Evolutionary conservation across 192 early-diverging fungal species (phyloP), one percentile per base, ranked within the genome.

Genomic region (Coemansia sp.): DNA sequence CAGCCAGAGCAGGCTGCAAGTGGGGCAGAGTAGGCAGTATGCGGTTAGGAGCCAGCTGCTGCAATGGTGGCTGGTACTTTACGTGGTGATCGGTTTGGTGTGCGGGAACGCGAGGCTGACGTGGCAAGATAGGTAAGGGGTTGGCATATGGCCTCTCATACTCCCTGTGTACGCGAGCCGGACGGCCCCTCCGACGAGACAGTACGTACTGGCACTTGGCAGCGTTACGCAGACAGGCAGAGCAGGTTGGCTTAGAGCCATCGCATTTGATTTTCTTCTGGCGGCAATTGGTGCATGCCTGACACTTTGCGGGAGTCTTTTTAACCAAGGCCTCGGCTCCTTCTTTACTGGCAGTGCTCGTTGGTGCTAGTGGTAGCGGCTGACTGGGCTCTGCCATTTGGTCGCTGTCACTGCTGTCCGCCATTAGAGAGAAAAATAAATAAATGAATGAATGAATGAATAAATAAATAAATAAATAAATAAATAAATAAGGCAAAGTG

Each of bases 261-360:
- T 84, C 79, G 51, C 83, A 84, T 39, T 69, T 67, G 42, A 84
- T 76, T 50, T 84, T 84, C 63, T 84, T 84, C 39, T 74, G 78
- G 37, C 83, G 71, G 34, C 83, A 84, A 51, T 69, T 72, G 11
- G 79, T 80, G 65, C 83, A 84, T 21, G 83, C 83, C 67, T 83
- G 80, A 58, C 80, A 83, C 61, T 82, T 82, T 26, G 62, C 63
- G 0, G 73, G 79, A 36, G 61, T 39, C 57, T 73, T 76, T 40
- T 74, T 71, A 11, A 69, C 38, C 56, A 55, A 33, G 0, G 24
- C 24, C 0, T 31, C 26, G 3, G 39, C 39, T 34, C 66, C 65
- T n/a, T 62, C 65, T n/a, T 62, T 71, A 60, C 59, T 62, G 20
- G 62, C 50, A 37, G 51, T 63, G 31, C 60, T 59, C 38, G 24